Base-by-base conservation (phyloP, 1,284 basidiomycete species). In the Takashimella tepidaria region DNA sequence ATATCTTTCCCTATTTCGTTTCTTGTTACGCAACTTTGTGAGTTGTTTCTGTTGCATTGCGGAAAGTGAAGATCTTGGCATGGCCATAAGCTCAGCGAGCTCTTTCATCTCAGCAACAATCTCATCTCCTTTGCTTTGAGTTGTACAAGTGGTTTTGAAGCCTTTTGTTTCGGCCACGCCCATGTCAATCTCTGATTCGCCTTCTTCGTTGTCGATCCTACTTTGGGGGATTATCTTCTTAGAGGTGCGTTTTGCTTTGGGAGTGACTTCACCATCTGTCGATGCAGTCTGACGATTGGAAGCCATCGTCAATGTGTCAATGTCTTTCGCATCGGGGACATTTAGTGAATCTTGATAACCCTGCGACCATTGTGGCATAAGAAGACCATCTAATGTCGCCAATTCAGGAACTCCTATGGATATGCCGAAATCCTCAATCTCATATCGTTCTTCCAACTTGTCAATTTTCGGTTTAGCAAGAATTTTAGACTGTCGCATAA, bases 31-130 rank as follows among this genome's bases (percentile, higher is more conserved):
- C 16, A 69, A 54, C 1, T 24, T 55, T 20, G 53, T 41, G 1
- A 69, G 40, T 11, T 50, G 50, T 19, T 24, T n/a, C 13, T 45
- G 47, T 42, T 70, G 59, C 3, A 53, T 57, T 0, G 49, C 13
- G 6, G 63, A 63, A 12, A 63, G 61, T 5, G 62, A 41, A 3
- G 41, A 42, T 23, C 56, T 55, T 3, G 63, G 62, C 13, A 68
- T 64, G 1, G 58, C 45, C 8, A 46, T 22, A 11, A 72, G 43
- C 1, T 54, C 16, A 1, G 51, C 54, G 12, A 64, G 60, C 25
- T 58, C 54, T 20, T 53, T 37, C 21, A 21, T 37, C n/a, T 53
- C 45, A 13, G 31, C 45, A 20, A 23, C 45, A 8, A 12, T 45
- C 3, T 50, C 51, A 20, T 48, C 27, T 2, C 13, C 10, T 11